Evolutionary conservation across 1,139 yeast genomes (phyloP), one percentile per base, ranked within the genome.

Genomic region (Suzukiozyma palmioleophila): DNA sequence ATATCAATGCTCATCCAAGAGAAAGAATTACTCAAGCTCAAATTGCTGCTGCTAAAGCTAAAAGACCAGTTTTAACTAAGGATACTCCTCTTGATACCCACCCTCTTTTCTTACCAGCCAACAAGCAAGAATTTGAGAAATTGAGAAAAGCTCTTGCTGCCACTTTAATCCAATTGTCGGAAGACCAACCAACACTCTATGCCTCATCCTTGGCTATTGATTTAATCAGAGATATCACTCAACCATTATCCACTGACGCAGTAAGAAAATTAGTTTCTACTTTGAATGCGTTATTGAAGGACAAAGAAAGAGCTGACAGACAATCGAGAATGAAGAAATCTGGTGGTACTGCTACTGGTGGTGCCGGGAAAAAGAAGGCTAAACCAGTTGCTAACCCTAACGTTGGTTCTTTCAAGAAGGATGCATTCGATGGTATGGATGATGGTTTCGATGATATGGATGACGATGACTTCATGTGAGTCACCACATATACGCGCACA

Each of bases 321-420:
- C 84, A 75, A 54, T 87, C 84, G 3, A 77, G 95, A 66, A 69
- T 84, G 54, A 77, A 83, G 54, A 83, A 81, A 59, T 76, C 88
- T 35, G 92, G 92, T 46, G 92, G 92, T 47, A 84, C 92, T 36
- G 80, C 92, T 32, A 84, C 94, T 35, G 95, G 94, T 56, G 95
- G 97, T 59, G 92, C 95, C 26, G 97, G 96, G 57, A 88, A 87
- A 75, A 86, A 88, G 80, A 89, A 90, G 78, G 90, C 82, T 47
- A 89, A 88, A 72, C 74, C 77, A 25, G 78, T 79, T 26, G 80
- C 74, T 26, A 86, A 86, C 52, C 79, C 90, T 38, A 82, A 85
- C 58, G 77, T 84, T 52, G 84, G 84, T 45, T 83, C 84, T 43
- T 87, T 86, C 75, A 84, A 85, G 66, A 89, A 85, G 56, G 81